phyloP scores from a whole-genome alignment of 2,329 filamentous ascomycete species.

The Cladosporium halotolerans region DNA sequence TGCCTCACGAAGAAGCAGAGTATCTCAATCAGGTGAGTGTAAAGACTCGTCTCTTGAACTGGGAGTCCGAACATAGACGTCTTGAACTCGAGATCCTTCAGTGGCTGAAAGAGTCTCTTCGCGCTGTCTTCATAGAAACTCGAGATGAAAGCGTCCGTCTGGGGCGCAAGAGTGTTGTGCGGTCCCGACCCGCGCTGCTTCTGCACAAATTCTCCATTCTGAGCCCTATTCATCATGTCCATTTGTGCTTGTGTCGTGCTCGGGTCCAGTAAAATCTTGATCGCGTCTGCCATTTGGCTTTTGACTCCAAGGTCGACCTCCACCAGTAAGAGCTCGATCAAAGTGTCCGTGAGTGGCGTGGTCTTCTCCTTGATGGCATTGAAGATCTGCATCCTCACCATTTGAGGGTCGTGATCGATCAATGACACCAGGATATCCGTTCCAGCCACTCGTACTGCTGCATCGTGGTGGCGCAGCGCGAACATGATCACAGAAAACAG shows the following conservation, averaged over 20 bases:
- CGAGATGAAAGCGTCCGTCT: conserved; percentile 79
- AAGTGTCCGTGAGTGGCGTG: conserved; percentile 77
- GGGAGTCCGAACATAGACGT: conserved; percentile 50
- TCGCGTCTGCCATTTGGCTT: conserved; percentile 87
- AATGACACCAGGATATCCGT: conserved; percentile 90
- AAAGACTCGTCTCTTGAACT: conserved; percentile 82
- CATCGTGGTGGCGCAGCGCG: conserved; percentile 77
- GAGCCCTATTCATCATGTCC: conserved; percentile 49
- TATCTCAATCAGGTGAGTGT: conserved; percentile 85
- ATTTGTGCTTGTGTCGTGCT: conserved; percentile 53
- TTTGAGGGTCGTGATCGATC: conserved; percentile 90
- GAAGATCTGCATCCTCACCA: conserved; percentile 91
- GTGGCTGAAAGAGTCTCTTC: conserved; percentile 74
- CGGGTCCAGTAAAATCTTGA: conserved; percentile 86
- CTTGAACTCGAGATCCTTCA: conserved; percentile 70
- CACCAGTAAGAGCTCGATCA: conserved; percentile 85
- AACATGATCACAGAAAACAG: conserved; percentile 87
- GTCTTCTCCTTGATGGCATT: conserved; percentile 84
- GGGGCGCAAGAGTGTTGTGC: conserved; percentile 42
- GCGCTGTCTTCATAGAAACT: conserved; percentile 87
- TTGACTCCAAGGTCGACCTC: conserved; percentile 93
- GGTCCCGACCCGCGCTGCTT: conserved; percentile 48
- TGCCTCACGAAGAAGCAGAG: conserved; percentile 90
- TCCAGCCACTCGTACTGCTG: conserved; percentile 79
- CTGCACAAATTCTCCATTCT: conserved; percentile 60